A percentile compares a stretch with the other conserved stretches of the same genome.
phyloP scores from a whole-genome alignment of 208 protist genomes.

The Leishmania guyanensis region DNA sequence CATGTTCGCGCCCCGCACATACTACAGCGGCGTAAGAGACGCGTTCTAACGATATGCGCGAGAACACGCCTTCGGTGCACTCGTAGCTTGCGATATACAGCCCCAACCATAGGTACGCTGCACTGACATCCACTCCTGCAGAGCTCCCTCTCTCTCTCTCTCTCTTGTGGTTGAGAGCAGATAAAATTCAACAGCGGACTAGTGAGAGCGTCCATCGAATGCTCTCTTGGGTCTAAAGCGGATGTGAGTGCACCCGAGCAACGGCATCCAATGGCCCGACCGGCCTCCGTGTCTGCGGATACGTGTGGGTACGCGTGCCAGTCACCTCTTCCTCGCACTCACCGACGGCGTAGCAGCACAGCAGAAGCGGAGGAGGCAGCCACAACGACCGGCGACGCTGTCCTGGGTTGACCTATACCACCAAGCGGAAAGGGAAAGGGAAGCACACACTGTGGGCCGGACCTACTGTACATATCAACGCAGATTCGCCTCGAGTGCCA shows the following conservation, averaged over 20 bases:
- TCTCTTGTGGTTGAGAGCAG: background rate
- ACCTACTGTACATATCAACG: background rate
- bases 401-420: background rate
- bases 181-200: background rate
- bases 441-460: slow-evolving; percentile 3
- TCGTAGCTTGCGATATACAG: background rate
- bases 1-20: background rate
- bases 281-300: background rate
- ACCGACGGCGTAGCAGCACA: background rate
- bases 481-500: background rate
- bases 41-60: background rate
- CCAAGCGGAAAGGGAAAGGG: slow-evolving; percentile 10
- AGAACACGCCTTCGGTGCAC: background rate
- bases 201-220: background rate
- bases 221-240: background rate
- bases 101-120: background rate
- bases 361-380: background rate
- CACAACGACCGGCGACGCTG: background rate
- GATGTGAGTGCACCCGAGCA: background rate
- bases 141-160: background rate
- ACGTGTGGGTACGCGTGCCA: background rate
- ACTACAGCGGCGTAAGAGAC: background rate
- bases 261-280: no score
- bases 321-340: background rate
- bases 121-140: background rate